phyloP scores from a whole-genome alignment of 2,329 filamentous ascomycete species.

The Apiospora sp. region DNA sequence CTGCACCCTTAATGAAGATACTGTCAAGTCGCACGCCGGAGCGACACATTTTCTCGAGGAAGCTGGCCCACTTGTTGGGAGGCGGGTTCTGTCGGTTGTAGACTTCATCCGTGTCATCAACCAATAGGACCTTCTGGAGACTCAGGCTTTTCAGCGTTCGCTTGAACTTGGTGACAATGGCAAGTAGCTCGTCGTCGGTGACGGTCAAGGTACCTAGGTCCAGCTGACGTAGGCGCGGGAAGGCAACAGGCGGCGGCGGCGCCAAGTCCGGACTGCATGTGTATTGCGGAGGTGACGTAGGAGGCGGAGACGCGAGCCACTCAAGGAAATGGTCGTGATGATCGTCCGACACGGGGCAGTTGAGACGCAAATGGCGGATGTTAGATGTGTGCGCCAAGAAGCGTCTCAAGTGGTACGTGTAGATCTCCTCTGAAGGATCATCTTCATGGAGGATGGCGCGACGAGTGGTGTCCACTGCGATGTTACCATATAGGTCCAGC shows the following conservation, averaged over 20 bases:
- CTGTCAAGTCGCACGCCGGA: background rate
- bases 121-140: constrained; percentile 20
- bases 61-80: constrained; percentile 9
- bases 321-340: constrained; percentile 19
- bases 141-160: background rate
- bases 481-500: constrained; percentile 5
- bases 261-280: background rate
- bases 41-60: background rate
- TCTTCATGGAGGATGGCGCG: background rate
- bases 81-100: constrained; percentile 20
- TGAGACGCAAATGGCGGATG: background rate
- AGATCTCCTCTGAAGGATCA: constrained; percentile 10
- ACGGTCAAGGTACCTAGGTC: background rate
- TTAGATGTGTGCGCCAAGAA: constrained; percentile 15
- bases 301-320: constrained; percentile 14
- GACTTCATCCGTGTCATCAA: constrained; percentile 13
- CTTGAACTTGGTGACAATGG: constrained; percentile 18
- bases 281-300: background rate
- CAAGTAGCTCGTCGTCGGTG: constrained; percentile 20
- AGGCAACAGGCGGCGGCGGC: background rate
- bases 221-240: constrained; percentile 9
- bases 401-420: constrained; percentile 13
- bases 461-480: constrained; percentile 3
- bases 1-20: constrained; percentile 17
- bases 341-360: constrained; percentile 6